These are phyloP conservation scores for Crataegus laevigata DNA, from an alignment of 306 rosid genomes.

Conservation along the genomic window DNA sequence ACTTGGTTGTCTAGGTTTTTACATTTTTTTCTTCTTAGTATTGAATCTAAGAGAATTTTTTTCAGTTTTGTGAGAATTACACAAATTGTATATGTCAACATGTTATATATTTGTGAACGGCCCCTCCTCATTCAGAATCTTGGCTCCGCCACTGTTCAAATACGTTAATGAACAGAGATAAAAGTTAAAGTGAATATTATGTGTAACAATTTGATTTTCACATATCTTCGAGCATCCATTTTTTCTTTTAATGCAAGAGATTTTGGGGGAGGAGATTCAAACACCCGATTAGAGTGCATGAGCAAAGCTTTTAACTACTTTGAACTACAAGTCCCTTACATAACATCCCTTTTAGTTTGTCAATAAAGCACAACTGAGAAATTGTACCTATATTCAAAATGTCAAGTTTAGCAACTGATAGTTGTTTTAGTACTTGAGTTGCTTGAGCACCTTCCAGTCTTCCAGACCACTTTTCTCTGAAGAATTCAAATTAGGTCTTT, in stretches of 20 bases:
- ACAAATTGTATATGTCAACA: too few species aligned
- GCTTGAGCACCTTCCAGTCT: background rate
- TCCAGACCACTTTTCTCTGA: background rate
- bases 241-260: background rate
- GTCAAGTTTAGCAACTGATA: conserved; percentile 2
- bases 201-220: background rate
- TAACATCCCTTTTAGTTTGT: background rate
- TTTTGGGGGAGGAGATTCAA: background rate
- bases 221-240: background rate
- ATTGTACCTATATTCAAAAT: conserved; percentile 1
- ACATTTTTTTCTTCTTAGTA: too few species aligned
- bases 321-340: background rate
- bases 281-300: background rate
- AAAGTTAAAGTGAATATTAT: background rate
- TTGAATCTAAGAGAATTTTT: too few species aligned
- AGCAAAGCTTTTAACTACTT: too few species aligned
- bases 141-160: too few species aligned
- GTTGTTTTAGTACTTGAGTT: conserved; percentile 6
- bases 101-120: too few species aligned
- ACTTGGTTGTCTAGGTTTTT: too few species aligned
- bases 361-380: background rate
- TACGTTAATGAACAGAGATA: background rate
- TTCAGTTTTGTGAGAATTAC: too few species aligned
- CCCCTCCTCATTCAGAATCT: too few species aligned
- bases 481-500: conserved; percentile 1